Conservation (phyloP, 2,329 filamentous ascomycete genomes). For the Claviceps humidiphila region DNA sequence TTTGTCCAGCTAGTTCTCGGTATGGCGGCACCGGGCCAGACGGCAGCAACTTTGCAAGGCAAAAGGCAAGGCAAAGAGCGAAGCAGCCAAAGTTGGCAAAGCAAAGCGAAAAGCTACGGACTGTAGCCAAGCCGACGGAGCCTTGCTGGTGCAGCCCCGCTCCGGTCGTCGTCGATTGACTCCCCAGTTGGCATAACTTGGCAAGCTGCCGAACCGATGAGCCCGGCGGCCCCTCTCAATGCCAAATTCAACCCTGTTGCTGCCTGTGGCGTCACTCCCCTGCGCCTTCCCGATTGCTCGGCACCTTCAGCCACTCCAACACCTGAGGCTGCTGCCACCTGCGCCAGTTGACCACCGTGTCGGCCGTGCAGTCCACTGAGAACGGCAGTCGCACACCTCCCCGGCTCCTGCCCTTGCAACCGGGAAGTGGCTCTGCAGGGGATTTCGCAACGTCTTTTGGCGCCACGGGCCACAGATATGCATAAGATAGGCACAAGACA, state of each 20-base stretch:
- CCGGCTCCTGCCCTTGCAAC: conserved; percentile 1
- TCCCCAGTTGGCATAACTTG: not conserved
- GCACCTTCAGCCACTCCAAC: conserved; percentile 2
- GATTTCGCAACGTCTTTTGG: not conserved
- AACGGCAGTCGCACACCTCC: not conserved
- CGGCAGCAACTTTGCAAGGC: not conserved
- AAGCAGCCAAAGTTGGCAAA: not conserved
- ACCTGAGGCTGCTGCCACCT: not conserved
- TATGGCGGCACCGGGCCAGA: not conserved
- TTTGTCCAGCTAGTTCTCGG: not conserved
- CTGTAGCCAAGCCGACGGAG: not conserved
- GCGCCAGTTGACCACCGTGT: not conserved
- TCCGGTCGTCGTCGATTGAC: not conserved
- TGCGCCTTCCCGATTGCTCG: conserved; percentile 4
- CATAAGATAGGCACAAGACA: not conserved
- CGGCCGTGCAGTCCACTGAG: too few species aligned
- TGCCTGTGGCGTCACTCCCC: not conserved
- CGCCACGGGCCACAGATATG: not conserved
- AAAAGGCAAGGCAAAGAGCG: not conserved
- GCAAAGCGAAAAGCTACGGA: not conserved
- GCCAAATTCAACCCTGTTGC: not conserved
- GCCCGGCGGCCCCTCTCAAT: not conserved
- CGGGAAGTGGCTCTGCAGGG: conserved; percentile 5
- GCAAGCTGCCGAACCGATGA: not conserved
- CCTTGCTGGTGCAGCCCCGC: not conserved